Evolutionary conservation across 495 filamentous ascomycete species (phyloP).

Genomic region (Aspergillus saccharolyticus): DNA sequence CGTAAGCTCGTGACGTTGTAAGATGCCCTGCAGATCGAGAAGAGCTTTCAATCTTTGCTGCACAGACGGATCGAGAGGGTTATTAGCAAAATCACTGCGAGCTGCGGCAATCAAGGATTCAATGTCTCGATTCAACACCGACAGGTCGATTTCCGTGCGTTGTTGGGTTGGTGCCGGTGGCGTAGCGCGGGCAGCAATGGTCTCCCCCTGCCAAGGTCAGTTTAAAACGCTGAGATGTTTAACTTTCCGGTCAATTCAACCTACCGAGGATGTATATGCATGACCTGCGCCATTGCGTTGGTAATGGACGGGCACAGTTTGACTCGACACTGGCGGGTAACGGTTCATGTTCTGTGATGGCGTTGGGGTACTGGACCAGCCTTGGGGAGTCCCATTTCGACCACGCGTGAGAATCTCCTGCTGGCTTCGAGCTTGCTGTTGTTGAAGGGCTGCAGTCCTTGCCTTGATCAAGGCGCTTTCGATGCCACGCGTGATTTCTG

Average conservation of each 20-base stretch:
- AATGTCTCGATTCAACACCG: constrained; percentile 75
- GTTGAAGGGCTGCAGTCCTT: constrained; percentile 66
- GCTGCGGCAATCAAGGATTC: constrained; percentile 64
- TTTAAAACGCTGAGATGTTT: constrained; percentile 14
- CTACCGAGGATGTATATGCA: constrained; percentile 30
- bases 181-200: constrained; percentile 19
- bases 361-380: constrained; percentile 63
- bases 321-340: constrained; percentile 24
- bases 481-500: constrained; percentile 78
- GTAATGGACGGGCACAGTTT: constrained; percentile 18
- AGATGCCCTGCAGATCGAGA: constrained; percentile 74
- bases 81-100: constrained; percentile 65
- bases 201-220: constrained; percentile 20
- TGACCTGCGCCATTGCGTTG: constrained; percentile 35
- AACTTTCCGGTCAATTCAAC: constrained; percentile 7
- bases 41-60: constrained; percentile 79
- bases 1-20: constrained; percentile 72
- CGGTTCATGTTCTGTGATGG: constrained; percentile 53
- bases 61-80: constrained; percentile 64
- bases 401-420: constrained; percentile 56
- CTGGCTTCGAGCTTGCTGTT: constrained; percentile 62
- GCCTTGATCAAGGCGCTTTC: constrained; percentile 91
- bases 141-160: constrained; percentile 45
- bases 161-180: constrained; percentile 40
- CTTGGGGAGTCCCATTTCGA: constrained; percentile 49